These are phyloP conservation scores for Aspergillus costaricaensis DNA, from an alignment of 2,329 filamentous ascomycete species.

Conservation along the genomic window DNA sequence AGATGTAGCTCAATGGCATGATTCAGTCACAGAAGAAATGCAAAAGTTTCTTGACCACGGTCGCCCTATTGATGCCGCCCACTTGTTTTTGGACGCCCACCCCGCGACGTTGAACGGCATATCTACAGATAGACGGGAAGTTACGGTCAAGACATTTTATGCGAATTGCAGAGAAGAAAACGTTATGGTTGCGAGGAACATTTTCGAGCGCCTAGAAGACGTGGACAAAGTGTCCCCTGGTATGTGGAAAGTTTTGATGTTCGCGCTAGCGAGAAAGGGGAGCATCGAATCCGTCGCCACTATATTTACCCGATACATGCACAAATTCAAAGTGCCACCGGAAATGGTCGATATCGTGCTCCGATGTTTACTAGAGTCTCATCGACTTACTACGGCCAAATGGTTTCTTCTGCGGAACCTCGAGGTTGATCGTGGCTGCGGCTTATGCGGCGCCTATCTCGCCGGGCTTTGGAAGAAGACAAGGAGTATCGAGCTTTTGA, in stretches of 20 bases:
- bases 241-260: slow-evolving; percentile 42
- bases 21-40: slow-evolving; percentile 25
- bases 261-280: slow-evolving; percentile 37
- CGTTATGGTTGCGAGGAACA: slow-evolving; percentile 39
- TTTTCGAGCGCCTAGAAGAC: slow-evolving; percentile 39
- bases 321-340: slow-evolving; percentile 31
- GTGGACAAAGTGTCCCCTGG: slow-evolving; percentile 33
- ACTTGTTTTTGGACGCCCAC: slow-evolving; percentile 36
- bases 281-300: slow-evolving; percentile 40
- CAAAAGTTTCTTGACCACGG: slow-evolving; percentile 29
- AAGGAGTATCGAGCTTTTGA: slow-evolving; percentile 38
- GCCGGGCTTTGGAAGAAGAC: slow-evolving; percentile 44
- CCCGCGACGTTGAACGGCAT: slow-evolving; percentile 24
- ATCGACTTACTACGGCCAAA: slow-evolving; percentile 40
- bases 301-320: slow-evolving; percentile 33
- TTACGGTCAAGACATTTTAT: slow-evolving; percentile 36
- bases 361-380: slow-evolving; percentile 41
- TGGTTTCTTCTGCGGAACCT: slow-evolving; percentile 37
- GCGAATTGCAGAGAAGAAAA: slow-evolving; percentile 41
- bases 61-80: slow-evolving; percentile 39
- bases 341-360: slow-evolving; percentile 40
- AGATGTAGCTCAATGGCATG: background rate
- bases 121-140: slow-evolving; percentile 30
- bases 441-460: slow-evolving; percentile 41
- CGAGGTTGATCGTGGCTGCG: slow-evolving; percentile 36